Percentiles rank a stretch among this genome's conserved stretches.
These are phyloP conservation scores for Zygosaccharomyces sapae DNA, from an alignment of 1,139 yeast genomes.

Conservation along the genomic window DNA sequence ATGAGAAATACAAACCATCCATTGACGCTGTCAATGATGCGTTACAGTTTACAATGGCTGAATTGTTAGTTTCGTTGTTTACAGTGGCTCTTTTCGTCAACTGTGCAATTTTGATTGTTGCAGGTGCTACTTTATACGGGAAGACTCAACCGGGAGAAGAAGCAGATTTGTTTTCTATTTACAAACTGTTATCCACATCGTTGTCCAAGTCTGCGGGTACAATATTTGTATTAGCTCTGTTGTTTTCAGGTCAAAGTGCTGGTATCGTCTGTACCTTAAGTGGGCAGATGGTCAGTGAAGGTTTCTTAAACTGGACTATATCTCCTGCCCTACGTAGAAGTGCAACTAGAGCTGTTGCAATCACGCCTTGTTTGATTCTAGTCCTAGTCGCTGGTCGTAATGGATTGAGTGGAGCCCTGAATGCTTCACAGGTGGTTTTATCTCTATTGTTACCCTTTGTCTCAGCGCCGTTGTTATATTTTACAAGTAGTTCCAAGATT, in stretches of 20 bases:
- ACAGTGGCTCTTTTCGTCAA: conserved; percentile 72
- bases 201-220: conserved; percentile 69
- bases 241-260: conserved; percentile 76
- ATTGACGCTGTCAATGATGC: conserved; percentile 63
- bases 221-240: conserved; percentile 66
- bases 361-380: conserved; percentile 64
- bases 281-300: conserved; percentile 78
- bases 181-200: conserved; percentile 55
- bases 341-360: conserved; percentile 66
- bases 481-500: conserved; percentile 56
- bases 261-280: conserved; percentile 80
- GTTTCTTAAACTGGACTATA: conserved; percentile 68
- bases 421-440: conserved; percentile 69
- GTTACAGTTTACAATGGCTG: conserved; percentile 59
- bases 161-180: conserved; percentile 73
- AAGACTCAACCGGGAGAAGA: conserved; percentile 56
- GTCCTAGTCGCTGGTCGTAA: conserved; percentile 63
- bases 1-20: conserved; percentile 55
- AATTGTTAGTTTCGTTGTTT: conserved; percentile 60
- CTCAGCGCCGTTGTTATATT: conserved; percentile 69
- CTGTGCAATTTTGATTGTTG: conserved; percentile 67
- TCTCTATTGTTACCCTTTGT: conserved; percentile 69
- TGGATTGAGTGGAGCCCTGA: conserved; percentile 65
- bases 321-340: conserved; percentile 68
- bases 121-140: conserved; percentile 63